Percentiles rank a stretch among this genome's conserved stretches.
Evolutionary conservation across 2,329 filamentous ascomycete species (phyloP).

Genomic region (Ceratocystis cubensis): DNA sequence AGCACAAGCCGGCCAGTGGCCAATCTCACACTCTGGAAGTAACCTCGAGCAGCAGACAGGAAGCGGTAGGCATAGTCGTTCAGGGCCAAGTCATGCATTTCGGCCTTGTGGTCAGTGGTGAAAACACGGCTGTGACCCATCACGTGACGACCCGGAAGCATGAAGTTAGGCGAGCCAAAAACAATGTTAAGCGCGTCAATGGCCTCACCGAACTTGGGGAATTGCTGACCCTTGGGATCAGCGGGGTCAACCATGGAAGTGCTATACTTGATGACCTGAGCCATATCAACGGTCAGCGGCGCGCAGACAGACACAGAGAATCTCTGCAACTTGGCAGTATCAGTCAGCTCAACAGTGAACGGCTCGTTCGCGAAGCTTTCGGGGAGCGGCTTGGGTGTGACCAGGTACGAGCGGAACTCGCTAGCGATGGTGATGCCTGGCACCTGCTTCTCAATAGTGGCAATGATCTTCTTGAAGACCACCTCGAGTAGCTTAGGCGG

Average conservation of each 20-base stretch:
- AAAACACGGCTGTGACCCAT: conserved; percentile 41
- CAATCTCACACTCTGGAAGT: conserved; percentile 43
- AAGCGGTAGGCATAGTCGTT: conserved; percentile 25
- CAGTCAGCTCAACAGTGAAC: conserved; percentile 15
- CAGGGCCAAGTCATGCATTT: conserved; percentile 23
- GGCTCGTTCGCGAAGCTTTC: background rate
- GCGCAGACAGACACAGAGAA: conserved; percentile 33
- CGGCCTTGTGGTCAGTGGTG: conserved; percentile 24
- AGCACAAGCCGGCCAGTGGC: conserved; percentile 42
- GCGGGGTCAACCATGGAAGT: conserved; percentile 32
- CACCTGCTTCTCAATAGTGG: conserved; percentile 27
- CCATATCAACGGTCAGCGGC: conserved; percentile 29
- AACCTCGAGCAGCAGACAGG: conserved; percentile 35
- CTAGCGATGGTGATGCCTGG: conserved; percentile 31
- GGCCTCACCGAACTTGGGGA: conserved; percentile 38
- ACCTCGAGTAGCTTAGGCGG: conserved; percentile 35
- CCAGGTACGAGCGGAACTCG: conserved; percentile 40
- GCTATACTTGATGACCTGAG: conserved; percentile 35
- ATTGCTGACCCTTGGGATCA: conserved; percentile 26
- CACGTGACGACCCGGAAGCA: conserved; percentile 29
- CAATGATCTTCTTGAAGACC: conserved; percentile 32
- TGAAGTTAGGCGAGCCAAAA: conserved; percentile 35
- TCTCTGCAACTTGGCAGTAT: conserved; percentile 29
- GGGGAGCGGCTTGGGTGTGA: conserved; percentile 17
- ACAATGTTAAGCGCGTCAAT: conserved; percentile 43